Evolutionary conservation across 1,284 basidiomycete species (phyloP).

Genomic region (Cryptococcus maquisensis): DNA sequence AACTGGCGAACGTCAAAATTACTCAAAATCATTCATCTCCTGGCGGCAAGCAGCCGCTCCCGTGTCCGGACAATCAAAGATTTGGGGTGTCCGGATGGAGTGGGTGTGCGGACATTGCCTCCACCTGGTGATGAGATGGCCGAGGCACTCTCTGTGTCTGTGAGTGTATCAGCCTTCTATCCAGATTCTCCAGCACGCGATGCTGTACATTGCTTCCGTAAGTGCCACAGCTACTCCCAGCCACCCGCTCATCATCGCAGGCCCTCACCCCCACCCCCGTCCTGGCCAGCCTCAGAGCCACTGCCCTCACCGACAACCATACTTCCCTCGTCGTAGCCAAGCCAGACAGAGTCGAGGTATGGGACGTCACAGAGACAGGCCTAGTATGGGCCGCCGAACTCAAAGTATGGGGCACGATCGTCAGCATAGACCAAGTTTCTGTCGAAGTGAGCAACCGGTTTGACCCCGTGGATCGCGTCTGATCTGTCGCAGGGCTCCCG

Average conservation of each 20-base stretch:
- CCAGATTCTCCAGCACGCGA: not conserved
- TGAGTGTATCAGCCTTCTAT: too few species aligned
- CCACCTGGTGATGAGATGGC: too few species aligned
- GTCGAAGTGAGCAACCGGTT: slow-evolving; percentile 25
- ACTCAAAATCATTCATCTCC: too few species aligned
- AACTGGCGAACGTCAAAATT: too few species aligned
- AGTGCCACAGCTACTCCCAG: not conserved
- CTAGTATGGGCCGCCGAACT: slow-evolving; percentile 29
- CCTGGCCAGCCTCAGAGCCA: slow-evolving; percentile 32
- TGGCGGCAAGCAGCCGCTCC: too few species aligned
- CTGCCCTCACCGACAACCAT: slow-evolving; percentile 23
- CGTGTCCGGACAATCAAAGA: too few species aligned
- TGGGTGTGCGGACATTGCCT: too few species aligned
- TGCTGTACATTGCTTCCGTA: slow-evolving; percentile 23
- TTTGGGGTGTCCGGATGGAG: too few species aligned
- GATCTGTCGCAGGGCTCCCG: slow-evolving; percentile 24
- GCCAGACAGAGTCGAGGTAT: slow-evolving; percentile 42
- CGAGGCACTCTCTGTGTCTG: too few species aligned
- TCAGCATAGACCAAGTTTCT: slow-evolving; percentile 34
- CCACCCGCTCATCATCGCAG: slow-evolving; percentile 15
- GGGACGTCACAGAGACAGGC: slow-evolving; percentile 34
- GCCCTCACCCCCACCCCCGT: slow-evolving; percentile 47
- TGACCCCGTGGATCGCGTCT: not conserved
- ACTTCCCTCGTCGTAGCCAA: slow-evolving; percentile 42
- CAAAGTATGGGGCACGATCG: slow-evolving; percentile 44